These are phyloP conservation scores for Camellia granthamiana DNA, from an alignment of 148 eudicot genomes.

Conservation along the genomic window DNA sequence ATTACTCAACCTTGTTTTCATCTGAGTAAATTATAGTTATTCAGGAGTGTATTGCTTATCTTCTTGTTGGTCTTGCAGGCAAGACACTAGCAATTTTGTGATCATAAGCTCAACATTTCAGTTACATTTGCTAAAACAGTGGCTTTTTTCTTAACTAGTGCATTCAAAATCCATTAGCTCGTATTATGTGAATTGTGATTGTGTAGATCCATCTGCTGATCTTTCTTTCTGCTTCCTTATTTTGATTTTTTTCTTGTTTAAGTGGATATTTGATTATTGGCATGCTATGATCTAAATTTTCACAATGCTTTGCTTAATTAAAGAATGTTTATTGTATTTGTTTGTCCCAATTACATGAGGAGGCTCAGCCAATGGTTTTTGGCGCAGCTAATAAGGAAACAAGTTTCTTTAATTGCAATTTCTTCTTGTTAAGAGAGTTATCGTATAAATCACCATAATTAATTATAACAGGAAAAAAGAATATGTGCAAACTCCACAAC, in stretches of 20 bases:
- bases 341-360: neutral
- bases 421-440: neutral
- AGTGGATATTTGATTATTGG: neutral
- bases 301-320: neutral
- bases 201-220: neutral
- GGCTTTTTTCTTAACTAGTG: neutral
- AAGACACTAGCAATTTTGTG: neutral
- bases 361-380: neutral
- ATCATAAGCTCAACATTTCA: no score
- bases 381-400: neutral
- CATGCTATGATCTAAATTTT: neutral
- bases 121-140: neutral
- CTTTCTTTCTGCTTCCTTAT: neutral
- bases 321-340: neutral
- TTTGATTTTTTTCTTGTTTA: neutral
- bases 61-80: constrained; percentile 6
- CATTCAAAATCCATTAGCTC: neutral
- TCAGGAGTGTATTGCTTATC: neutral
- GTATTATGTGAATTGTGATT: neutral
- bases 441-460: no score
- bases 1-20: neutral
- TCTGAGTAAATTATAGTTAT: neutral
- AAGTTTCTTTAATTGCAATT: neutral
- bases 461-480: neutral
- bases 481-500: neutral